Evolutionary conservation across 176 grass and related monocot species (phyloP).

Genomic region (Oryza rufipogon): DNA sequence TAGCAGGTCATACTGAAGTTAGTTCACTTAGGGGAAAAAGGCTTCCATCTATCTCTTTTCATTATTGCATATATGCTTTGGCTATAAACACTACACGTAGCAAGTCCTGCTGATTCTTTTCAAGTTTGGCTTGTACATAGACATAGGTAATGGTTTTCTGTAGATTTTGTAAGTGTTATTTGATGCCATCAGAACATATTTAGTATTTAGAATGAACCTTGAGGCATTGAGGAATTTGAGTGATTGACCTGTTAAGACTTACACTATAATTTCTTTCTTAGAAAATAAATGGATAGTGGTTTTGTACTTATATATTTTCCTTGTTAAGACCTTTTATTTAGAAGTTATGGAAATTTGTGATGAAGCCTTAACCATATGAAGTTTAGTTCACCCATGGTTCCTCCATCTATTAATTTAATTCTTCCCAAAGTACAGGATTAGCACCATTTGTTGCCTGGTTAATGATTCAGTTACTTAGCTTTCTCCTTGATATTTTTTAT

Average conservation of each 20-base stretch:
- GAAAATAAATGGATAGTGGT: not conserved
- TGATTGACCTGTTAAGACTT: no score
- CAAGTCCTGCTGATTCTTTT: not conserved
- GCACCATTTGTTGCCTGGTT: no score
- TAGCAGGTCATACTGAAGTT: constrained; percentile 8
- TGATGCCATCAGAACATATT: not conserved
- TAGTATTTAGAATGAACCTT: no score
- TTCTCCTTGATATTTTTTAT: no score
- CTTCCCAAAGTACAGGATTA: no score
- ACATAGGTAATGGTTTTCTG: not conserved
- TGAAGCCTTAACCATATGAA: not conserved
- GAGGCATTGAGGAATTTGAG: no score
- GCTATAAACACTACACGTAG: not conserved
- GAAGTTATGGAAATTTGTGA: not conserved
- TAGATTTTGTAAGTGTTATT: not conserved
- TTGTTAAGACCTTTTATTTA: not conserved
- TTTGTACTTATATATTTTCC: not conserved
- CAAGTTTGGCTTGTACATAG: not conserved
- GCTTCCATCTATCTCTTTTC: not conserved
- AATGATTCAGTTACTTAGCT: no score
- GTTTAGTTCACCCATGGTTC: not conserved
- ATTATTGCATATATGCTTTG: not conserved
- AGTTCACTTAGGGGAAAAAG: not conserved
- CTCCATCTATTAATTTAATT: not conserved
- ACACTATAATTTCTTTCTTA: not conserved